Percentiles rank a stretch among this genome's conserved stretches.
phyloP scores from a whole-genome alignment of 768 basidiomycete genomes.

The Termitomyces sp. region DNA sequence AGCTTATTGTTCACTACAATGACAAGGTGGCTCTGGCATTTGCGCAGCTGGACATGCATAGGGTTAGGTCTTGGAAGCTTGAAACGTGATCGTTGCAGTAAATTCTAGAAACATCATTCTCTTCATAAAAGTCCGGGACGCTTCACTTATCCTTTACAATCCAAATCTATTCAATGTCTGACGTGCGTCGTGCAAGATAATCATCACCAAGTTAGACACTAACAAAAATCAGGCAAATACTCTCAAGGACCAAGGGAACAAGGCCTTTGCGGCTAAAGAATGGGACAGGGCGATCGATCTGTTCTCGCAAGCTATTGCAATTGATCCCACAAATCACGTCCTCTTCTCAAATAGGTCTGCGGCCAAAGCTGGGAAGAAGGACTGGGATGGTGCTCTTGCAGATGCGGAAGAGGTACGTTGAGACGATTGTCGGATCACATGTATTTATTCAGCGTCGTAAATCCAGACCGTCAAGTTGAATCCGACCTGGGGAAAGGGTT shows the following conservation, averaged over 20 bases:
- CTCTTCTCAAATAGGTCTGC: slow-evolving; percentile 93
- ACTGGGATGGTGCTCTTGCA: slow-evolving; percentile 71
- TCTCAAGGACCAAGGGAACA: slow-evolving; percentile 92
- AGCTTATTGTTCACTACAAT: slow-evolving; percentile 12
- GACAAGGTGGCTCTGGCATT: not conserved
- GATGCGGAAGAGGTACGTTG: slow-evolving; percentile 85
- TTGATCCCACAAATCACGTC: slow-evolving; percentile 85
- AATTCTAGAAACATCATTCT: slow-evolving; percentile 26
- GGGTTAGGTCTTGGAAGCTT: slow-evolving; percentile 23
- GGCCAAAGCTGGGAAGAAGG: slow-evolving; percentile 80
- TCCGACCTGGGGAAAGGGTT: slow-evolving; percentile 86
- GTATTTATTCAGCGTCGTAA: slow-evolving; percentile 12
- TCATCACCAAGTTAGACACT: not conserved
- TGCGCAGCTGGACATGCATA: not conserved
- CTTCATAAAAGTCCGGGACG: slow-evolving; percentile 14
- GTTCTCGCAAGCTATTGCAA: slow-evolving; percentile 76
- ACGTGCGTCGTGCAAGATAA: slow-evolving; percentile 28
- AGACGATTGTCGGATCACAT: slow-evolving; percentile 5
- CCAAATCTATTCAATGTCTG: slow-evolving; percentile 31
- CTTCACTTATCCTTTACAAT: slow-evolving; percentile 21
- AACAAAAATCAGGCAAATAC: slow-evolving; percentile 37
- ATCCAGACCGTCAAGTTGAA: slow-evolving; percentile 74
- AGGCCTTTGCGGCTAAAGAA: slow-evolving; percentile 91
- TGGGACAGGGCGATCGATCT: slow-evolving; percentile 85
- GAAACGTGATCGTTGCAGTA: slow-evolving; percentile 23